Base-by-base conservation (phyloP, 202 grass and related monocot species). In the Panicum hallii region DNA sequence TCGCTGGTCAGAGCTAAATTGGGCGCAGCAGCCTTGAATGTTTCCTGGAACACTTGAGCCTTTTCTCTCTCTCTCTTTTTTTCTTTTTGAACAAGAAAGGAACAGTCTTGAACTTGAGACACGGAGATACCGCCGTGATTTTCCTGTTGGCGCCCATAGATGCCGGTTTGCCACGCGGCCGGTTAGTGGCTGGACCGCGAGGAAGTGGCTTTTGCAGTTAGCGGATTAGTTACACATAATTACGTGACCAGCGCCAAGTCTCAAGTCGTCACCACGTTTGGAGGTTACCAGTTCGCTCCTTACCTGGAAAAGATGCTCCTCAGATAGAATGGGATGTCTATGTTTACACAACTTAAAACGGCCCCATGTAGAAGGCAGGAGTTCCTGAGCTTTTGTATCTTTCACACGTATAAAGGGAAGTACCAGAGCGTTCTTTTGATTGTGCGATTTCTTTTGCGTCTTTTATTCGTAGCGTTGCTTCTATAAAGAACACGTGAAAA, bases 111-210 rank as follows among this genome's bases (percentile, higher is more conserved):
- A n/a, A 44, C 23, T 34, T 43, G 28, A 58, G 41, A 61, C 19
- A 61, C 32, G 60, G 64, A 23, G 71, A 74, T 58, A 73, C 75
- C 50, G 42, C 70, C 19, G 32, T 61, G 44, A 2, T 36, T 23
- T 72, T 89, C 70, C 62, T 43, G 76, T 68, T 75, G 68, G 82
- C 82, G 76, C 76, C 82, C 82, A 56, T 58, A 53, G 65, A 84
- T n/a, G 52, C 79, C 17, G 14, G 53, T 40, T 61, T 40, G 72
- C 79, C 64, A 81, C 34, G 52, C n/a, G 52, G 9, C 65, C 63
- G 64, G 62, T 1, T 3, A 69, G 34, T 8, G 48, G 48, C 15
- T 38, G 3, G 16, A 17, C 8, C 19, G 9, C 13, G 43, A 71
- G 47, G 28, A 74, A 36, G 34, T 4, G 13, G 15, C 26, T 22